Percentiles rank a stretch among this genome's conserved stretches.
Conservation (phyloP, 1,139 yeast species). For the Suhomyces yuchorum region DNA sequence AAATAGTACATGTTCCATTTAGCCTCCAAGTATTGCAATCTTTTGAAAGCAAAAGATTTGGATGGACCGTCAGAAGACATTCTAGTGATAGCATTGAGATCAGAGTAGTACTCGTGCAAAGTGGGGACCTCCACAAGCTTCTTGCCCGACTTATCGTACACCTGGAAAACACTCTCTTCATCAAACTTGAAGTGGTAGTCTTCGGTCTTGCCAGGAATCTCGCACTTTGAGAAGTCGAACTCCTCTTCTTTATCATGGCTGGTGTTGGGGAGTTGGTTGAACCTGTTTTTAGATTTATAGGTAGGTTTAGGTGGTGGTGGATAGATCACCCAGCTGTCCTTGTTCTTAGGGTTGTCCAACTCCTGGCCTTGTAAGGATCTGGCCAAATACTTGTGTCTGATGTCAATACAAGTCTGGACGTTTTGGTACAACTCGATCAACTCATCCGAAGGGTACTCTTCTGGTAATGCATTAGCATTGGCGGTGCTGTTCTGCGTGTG, state of each 20-base stretch:
- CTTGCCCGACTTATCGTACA: slow-evolving; percentile 43
- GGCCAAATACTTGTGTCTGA: slow-evolving; percentile 75
- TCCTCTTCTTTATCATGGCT: slow-evolving; percentile 39
- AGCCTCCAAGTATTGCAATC: slow-evolving; percentile 92
- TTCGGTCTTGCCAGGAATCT: slow-evolving; percentile 63
- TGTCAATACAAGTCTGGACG: slow-evolving; percentile 69
- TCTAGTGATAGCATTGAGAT: slow-evolving; percentile 67
- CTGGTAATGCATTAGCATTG: slow-evolving; percentile 57
- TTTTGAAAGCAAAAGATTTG: slow-evolving; percentile 94
- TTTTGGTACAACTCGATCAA: slow-evolving; percentile 69
- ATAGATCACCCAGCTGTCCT: slow-evolving; percentile 70
- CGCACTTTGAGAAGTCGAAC: slow-evolving; percentile 62
- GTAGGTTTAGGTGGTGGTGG: slow-evolving; percentile 96
- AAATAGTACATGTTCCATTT: slow-evolving; percentile 91
- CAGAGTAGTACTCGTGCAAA: slow-evolving; percentile 79
- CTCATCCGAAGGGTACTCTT: slow-evolving; percentile 70
- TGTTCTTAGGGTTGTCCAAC: slow-evolving; percentile 80
- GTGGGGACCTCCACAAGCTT: slow-evolving; percentile 68
- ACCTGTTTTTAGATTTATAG: slow-evolving; percentile 66
- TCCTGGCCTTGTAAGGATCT: slow-evolving; percentile 69
- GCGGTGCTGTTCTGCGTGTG: slow-evolving; percentile 18
- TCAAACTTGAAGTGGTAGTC: slow-evolving; percentile 54
- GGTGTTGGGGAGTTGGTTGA: slow-evolving; percentile 51
- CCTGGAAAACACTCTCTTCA: slow-evolving; percentile 69
- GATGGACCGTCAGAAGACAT: slow-evolving; percentile 94